phyloP scores from a whole-genome alignment of 208 protist genomes.

The Acanthamoeba triangularis region DNA sequence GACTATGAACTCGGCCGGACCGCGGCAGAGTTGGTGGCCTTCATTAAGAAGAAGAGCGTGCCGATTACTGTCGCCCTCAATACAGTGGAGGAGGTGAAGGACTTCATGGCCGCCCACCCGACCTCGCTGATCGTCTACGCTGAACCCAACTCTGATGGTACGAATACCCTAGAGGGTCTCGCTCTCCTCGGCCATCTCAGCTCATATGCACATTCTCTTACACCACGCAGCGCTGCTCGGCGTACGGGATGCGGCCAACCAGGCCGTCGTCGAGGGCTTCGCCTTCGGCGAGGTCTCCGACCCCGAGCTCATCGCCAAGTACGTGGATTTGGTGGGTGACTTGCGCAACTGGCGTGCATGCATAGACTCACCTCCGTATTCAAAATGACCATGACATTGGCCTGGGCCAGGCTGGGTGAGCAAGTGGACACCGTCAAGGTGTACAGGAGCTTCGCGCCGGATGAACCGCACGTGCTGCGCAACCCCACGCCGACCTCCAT shows the following conservation, averaged over 20 bases:
- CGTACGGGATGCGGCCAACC: background rate
- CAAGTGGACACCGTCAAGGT: background rate
- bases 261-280: background rate
- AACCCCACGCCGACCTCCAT: background rate
- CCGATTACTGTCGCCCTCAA: background rate
- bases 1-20: conserved; percentile 7
- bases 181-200: background rate
- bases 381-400: background rate
- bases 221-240: background rate
- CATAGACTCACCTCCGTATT: background rate
- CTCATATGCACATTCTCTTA: background rate
- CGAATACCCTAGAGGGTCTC: background rate
- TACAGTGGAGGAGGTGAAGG: background rate
- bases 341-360: too few relatives aligned
- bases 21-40: conserved; percentile 8
- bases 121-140: conserved; percentile 42
- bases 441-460: background rate
- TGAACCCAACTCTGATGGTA: background rate
- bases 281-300: conserved; percentile 7
- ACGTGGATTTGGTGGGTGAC: background rate
- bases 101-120: conserved; percentile 1
- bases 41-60: conserved; percentile 41
- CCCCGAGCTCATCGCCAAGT: background rate
- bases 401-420: background rate
- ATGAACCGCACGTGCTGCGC: background rate